Conservation (phyloP, 306 rosid genomes). For the Dalbergia cochinchinensis region DNA sequence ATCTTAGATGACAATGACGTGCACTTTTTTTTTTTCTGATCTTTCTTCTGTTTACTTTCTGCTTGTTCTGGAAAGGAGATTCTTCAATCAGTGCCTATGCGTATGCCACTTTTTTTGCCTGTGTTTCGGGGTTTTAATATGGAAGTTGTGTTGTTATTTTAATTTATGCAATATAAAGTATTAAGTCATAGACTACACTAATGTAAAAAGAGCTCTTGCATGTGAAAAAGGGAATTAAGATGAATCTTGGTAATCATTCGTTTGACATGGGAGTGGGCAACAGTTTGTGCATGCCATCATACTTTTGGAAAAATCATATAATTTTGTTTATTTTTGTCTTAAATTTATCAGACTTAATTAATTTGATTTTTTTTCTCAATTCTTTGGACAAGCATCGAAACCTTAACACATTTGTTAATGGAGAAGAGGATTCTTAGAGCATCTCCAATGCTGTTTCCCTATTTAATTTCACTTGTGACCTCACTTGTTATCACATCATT, state of each 20-base stretch:
- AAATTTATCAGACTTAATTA: no score
- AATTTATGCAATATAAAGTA: not conserved
- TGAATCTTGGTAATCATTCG: conserved; percentile 23
- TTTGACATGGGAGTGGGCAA: conserved; percentile 16
- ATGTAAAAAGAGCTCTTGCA: not conserved
- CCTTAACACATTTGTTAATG: no score
- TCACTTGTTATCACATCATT: no score
- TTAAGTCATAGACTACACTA: no score
- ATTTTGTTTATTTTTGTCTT: no score
- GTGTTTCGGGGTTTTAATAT: not conserved
- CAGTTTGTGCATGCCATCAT: conserved; percentile 40
- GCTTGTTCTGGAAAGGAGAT: not conserved
- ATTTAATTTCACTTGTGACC: no score
- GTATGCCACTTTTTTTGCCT: not conserved
- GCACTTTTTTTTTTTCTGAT: not conserved
- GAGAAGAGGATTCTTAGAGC: no score
- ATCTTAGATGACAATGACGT: not conserved
- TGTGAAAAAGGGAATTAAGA: not conserved
- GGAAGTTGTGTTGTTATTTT: conserved; percentile 22
- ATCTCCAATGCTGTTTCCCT: no score
- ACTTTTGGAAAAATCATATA: not conserved
- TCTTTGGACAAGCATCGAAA: no score
- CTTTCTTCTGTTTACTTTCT: conserved; percentile 12
- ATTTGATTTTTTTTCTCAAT: no score
- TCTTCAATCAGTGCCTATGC: not conserved